Conservation (phyloP, 768 basidiomycete genomes). For the Trametes sanguinea region DNA sequence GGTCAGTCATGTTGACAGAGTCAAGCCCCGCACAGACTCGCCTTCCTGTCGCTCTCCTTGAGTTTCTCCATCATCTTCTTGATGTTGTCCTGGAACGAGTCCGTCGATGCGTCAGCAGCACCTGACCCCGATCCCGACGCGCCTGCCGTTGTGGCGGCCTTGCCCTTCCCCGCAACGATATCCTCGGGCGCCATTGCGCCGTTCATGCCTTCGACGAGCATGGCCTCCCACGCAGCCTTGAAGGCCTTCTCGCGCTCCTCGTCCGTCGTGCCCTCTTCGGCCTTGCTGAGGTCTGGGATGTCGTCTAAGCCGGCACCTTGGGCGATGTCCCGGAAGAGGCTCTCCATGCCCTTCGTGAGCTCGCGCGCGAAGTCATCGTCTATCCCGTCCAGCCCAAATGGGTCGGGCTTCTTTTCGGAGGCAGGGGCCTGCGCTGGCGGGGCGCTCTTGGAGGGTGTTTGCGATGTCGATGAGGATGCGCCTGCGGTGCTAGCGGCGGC, state of each 20-base stretch:
- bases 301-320: constrained; percentile 26
- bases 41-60: constrained; percentile 56
- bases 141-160: constrained; percentile 15
- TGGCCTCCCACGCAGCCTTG: constrained; percentile 69
- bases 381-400: constrained; percentile 28
- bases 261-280: constrained; percentile 15
- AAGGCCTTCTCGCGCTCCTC: constrained; percentile 43
- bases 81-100: constrained; percentile 69
- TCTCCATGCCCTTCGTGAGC: constrained; percentile 48
- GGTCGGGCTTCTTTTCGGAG: constrained; percentile 8
- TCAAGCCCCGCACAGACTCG: neutral
- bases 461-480: constrained; percentile 7
- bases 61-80: constrained; percentile 74
- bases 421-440: constrained; percentile 4
- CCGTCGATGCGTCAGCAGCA: constrained; percentile 22
- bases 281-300: constrained; percentile 6
- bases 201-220: constrained; percentile 66
- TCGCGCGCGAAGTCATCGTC: constrained; percentile 40
- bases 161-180: constrained; percentile 15
- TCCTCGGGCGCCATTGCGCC: constrained; percentile 29
- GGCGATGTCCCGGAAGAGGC: constrained; percentile 43
- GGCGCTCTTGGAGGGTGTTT: constrained; percentile 19
- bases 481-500: constrained; percentile 23
- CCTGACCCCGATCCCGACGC: constrained; percentile 15
- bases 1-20: neutral